A percentile compares a stretch with the other conserved stretches of the same genome.
Evolutionary conservation across 306 rosid genomes (phyloP).

Genomic region (Citrullus colocynthis): DNA sequence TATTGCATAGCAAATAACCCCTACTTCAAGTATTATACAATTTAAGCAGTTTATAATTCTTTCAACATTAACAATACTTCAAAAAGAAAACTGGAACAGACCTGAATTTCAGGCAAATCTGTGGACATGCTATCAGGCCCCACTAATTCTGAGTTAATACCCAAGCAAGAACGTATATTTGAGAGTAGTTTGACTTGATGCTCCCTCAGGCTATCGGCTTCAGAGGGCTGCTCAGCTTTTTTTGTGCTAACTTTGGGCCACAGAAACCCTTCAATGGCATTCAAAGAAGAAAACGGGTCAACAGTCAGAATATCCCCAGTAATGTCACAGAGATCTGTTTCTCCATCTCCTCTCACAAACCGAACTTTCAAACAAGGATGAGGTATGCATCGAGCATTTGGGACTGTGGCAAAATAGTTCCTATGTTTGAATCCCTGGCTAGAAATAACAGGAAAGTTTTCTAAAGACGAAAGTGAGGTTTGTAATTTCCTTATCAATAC

Average conservation of each 20-base stretch:
- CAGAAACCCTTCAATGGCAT: constrained; percentile 55
- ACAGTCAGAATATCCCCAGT: constrained; percentile 46
- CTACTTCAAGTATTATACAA: neutral
- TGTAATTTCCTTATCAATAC: constrained; percentile 55
- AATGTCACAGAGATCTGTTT: constrained; percentile 43
- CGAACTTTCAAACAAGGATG: constrained; percentile 65
- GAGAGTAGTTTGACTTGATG: constrained; percentile 30
- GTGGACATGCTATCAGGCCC: constrained; percentile 26
- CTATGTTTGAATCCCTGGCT: constrained; percentile 43
- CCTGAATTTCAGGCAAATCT: constrained; percentile 47
- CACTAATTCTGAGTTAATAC: constrained; percentile 18
- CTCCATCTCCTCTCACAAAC: constrained; percentile 65
- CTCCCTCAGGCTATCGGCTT: constrained; percentile 30
- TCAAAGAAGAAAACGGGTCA: constrained; percentile 73
- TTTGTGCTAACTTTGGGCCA: constrained; percentile 56
- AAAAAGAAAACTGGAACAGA: constrained; percentile 11
- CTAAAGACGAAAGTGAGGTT: constrained; percentile 68
- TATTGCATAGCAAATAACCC: neutral
- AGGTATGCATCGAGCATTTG: constrained; percentile 40
- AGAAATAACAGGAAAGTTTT: constrained; percentile 69
- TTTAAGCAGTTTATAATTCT: neutral
- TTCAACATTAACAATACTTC: neutral
- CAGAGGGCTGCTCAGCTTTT: constrained; percentile 20
- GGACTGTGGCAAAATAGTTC: constrained; percentile 55
- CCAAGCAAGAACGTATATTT: constrained; percentile 32